A percentile compares a stretch with the other conserved stretches of the same genome.
These are phyloP conservation scores for Pilaira anomala DNA, from an alignment of 192 early-diverging fungal genomes.

Conservation along the genomic window DNA sequence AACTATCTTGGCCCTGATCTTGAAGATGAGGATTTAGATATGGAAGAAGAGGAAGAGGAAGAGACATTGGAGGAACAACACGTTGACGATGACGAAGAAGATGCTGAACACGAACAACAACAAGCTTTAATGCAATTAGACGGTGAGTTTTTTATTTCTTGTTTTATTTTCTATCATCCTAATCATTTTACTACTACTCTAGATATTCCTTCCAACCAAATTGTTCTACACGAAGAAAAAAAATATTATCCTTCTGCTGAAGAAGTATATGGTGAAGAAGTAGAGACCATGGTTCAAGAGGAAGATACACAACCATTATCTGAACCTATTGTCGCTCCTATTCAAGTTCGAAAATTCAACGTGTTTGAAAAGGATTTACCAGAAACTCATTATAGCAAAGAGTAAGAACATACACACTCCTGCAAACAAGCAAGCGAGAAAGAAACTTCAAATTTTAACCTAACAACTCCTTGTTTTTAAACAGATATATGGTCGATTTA, in stretches of 20 bases:
- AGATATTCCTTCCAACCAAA: slow-evolving; percentile 66
- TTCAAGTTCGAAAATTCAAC: slow-evolving; percentile 83
- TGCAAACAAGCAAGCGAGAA: not conserved
- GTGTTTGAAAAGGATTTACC: slow-evolving; percentile 84
- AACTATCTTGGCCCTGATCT: slow-evolving; percentile 99
- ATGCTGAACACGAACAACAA: slow-evolving; percentile 33
- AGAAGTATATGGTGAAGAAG: slow-evolving; percentile 92
- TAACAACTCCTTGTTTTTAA: not conserved
- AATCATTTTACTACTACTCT: not conserved
- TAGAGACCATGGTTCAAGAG: slow-evolving; percentile 95
- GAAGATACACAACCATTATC: slow-evolving; percentile 96
- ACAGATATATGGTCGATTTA: slow-evolving; percentile 76
- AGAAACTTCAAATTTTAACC: not conserved
- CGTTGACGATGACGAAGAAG: slow-evolving; percentile 33
- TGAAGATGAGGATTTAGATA: slow-evolving; percentile 64
- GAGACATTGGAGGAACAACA: slow-evolving; percentile 37
- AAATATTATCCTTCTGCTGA: slow-evolving; percentile 97
- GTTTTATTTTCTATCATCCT: not conserved
- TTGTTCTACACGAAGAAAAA: slow-evolving; percentile 98
- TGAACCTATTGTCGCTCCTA: slow-evolving; percentile 91
- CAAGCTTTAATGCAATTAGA: slow-evolving; percentile 60
- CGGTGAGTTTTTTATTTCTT: slow-evolving; percentile 38
- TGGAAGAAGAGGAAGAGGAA: slow-evolving; percentile 48
- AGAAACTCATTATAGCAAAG: slow-evolving; percentile 81
- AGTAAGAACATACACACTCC: slow-evolving; percentile 47